Percentiles rank a stretch among this genome's conserved stretches.
These are phyloP conservation scores for Starmerella floris DNA, from an alignment of 805 yeast genomes.

Conservation along the genomic window DNA sequence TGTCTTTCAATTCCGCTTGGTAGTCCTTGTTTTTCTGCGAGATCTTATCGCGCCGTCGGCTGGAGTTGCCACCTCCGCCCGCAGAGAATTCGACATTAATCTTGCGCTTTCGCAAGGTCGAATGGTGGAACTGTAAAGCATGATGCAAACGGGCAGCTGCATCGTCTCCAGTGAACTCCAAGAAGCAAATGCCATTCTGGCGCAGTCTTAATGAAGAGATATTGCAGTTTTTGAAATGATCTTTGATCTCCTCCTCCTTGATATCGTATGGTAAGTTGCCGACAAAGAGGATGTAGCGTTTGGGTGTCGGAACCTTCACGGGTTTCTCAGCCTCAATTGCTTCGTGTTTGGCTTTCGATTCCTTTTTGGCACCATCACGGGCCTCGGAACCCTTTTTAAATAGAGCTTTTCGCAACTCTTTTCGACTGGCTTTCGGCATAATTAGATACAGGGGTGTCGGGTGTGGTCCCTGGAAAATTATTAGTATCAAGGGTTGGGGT, in stretches of 20 bases:
- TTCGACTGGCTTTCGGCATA: constrained; percentile 28
- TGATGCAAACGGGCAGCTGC: constrained; percentile 70
- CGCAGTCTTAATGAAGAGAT: constrained; percentile 73
- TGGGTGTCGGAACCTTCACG: constrained; percentile 20
- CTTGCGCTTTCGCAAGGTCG: constrained; percentile 52
- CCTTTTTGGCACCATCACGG: constrained; percentile 18
- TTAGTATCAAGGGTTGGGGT: background rate
- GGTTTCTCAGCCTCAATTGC: constrained; percentile 24
- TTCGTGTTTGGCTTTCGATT: constrained; percentile 26
- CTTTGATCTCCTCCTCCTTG: constrained; percentile 44
- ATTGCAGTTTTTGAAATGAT: constrained; percentile 53
- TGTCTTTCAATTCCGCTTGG: constrained; percentile 47
- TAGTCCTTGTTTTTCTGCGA: constrained; percentile 66
- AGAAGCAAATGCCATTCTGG: constrained; percentile 63
- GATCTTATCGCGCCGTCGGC: constrained; percentile 45
- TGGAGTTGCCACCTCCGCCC: constrained; percentile 94
- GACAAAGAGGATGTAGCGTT: constrained; percentile 67
- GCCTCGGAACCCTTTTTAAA: constrained; percentile 19
- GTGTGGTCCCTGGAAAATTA: background rate
- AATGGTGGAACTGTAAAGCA: constrained; percentile 75
- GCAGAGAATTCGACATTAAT: constrained; percentile 94
- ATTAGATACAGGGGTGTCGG: constrained; percentile 9
- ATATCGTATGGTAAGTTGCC: constrained; percentile 77
- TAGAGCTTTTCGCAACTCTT: constrained; percentile 22
- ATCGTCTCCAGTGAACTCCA: constrained; percentile 62